A percentile compares a stretch with the other conserved stretches of the same genome.
These are phyloP conservation scores for Myxozyma nipponensis DNA, from an alignment of 805 yeast genomes.

Conservation along the genomic window DNA sequence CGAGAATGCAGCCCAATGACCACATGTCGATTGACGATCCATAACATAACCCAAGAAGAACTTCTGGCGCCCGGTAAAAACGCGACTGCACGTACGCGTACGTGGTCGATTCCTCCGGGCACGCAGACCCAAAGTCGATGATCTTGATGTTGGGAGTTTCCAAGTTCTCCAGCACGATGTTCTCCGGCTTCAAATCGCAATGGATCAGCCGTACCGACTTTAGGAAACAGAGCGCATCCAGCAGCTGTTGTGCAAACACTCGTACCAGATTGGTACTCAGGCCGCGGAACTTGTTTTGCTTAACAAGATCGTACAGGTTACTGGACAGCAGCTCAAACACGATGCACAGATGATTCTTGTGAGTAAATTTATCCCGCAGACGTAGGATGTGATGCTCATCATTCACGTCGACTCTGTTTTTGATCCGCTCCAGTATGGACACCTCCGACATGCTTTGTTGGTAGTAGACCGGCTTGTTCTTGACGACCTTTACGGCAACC, in stretches of 20 bases:
- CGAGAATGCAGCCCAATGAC: slow-evolving; percentile 91
- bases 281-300: slow-evolving; percentile 91
- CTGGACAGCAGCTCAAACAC: slow-evolving; percentile 86
- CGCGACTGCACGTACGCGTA: slow-evolving; percentile 5
- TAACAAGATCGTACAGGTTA: slow-evolving; percentile 83
- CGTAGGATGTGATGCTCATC: slow-evolving; percentile 71
- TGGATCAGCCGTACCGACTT: slow-evolving; percentile 82
- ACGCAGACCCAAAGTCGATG: slow-evolving; percentile 51
- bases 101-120: not conserved
- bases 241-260: slow-evolving; percentile 68
- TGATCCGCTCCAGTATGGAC: slow-evolving; percentile 66
- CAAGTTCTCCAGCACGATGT: slow-evolving; percentile 65
- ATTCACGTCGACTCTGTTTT: slow-evolving; percentile 59
- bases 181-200: slow-evolving; percentile 95
- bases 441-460: slow-evolving; percentile 91
- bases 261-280: slow-evolving; percentile 71
- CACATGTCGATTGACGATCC: slow-evolving; percentile 92
- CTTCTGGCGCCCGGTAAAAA: slow-evolving; percentile 89
- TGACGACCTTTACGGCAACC: slow-evolving; percentile 89
- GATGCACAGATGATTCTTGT: slow-evolving; percentile 83
- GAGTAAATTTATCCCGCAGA: slow-evolving; percentile 81
- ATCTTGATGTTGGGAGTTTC: slow-evolving; percentile 83
- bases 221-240: slow-evolving; percentile 73
- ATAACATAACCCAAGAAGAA: slow-evolving; percentile 78
- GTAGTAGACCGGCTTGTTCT: slow-evolving; percentile 81